Evolutionary conservation across 345 rosid genomes (phyloP).

Genomic region (Salix viminalis): DNA sequence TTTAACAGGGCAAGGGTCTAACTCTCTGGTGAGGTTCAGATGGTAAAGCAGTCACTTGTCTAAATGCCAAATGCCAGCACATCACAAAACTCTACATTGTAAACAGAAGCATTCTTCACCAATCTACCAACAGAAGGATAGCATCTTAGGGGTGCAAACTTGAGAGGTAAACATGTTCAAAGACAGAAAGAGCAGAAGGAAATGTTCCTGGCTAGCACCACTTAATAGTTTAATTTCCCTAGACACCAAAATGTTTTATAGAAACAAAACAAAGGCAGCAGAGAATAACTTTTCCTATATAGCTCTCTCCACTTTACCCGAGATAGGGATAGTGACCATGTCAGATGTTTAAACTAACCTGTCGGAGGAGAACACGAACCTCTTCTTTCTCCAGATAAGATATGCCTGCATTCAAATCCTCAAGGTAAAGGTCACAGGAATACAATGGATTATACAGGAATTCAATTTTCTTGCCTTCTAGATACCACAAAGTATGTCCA

Average conservation of each 20-base stretch:
- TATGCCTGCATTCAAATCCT: conserved; percentile 47
- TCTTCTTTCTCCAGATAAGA: conserved; percentile 93
- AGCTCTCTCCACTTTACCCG: not conserved
- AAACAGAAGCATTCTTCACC: not conserved
- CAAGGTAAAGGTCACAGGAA: conserved; percentile 11
- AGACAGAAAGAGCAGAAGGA: not conserved
- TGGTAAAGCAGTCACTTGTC: not conserved
- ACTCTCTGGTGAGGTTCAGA: not conserved
- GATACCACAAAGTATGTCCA: not conserved
- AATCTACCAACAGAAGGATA: not conserved
- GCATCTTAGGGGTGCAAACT: conserved; percentile 2
- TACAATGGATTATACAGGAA: not conserved
- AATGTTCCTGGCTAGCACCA: not conserved
- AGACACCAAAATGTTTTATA: not conserved
- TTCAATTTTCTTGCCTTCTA: not conserved
- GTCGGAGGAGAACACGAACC: conserved; percentile 77
- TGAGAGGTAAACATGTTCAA: not conserved
- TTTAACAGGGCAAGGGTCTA: not conserved
- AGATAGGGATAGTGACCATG: not conserved
- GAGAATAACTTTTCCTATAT: not conserved
- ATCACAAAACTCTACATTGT: not conserved
- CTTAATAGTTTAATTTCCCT: not conserved
- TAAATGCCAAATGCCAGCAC: not conserved
- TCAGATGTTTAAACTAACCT: conserved; percentile 48
- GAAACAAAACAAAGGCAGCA: not conserved